Conservation (phyloP, 208 protist species). For the Tritrichomonas foetus region DNA sequence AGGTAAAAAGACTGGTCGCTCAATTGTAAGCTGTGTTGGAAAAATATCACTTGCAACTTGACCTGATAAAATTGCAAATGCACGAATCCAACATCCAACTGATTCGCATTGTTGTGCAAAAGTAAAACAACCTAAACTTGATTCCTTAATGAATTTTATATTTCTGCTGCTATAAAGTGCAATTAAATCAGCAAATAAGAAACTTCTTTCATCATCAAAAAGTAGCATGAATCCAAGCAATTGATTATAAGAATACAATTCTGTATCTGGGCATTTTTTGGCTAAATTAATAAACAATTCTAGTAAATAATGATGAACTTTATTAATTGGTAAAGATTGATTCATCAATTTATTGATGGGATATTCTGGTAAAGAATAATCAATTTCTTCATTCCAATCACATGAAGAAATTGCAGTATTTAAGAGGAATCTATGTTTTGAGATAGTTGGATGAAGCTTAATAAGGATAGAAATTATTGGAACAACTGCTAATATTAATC, state of each 20-base stretch:
- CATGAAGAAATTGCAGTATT: constrained; percentile 1
- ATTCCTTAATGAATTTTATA: neutral
- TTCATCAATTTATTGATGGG: neutral
- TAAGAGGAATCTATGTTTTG: neutral
- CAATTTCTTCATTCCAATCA: neutral
- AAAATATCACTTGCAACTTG: neutral
- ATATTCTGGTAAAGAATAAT: neutral
- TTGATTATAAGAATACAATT: neutral
- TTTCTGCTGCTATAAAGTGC: neutral
- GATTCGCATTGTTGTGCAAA: neutral
- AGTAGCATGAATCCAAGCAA: neutral
- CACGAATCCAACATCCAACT: neutral
- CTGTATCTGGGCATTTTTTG: neutral
- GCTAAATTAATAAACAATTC: neutral
- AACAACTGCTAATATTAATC: neutral
- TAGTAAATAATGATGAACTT: neutral
- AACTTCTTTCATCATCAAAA: constrained; percentile 14
- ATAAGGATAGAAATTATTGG: neutral
- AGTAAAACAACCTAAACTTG: neutral
- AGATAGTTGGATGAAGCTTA: neutral
- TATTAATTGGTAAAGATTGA: neutral
- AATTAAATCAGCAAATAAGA: neutral
- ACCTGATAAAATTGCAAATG: neutral
- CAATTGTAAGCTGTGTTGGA: neutral
- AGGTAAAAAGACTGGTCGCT: neutral